Evolutionary conservation across 2,329 filamentous ascomycete species (phyloP).

Genomic region (Epichloe typhina): DNA sequence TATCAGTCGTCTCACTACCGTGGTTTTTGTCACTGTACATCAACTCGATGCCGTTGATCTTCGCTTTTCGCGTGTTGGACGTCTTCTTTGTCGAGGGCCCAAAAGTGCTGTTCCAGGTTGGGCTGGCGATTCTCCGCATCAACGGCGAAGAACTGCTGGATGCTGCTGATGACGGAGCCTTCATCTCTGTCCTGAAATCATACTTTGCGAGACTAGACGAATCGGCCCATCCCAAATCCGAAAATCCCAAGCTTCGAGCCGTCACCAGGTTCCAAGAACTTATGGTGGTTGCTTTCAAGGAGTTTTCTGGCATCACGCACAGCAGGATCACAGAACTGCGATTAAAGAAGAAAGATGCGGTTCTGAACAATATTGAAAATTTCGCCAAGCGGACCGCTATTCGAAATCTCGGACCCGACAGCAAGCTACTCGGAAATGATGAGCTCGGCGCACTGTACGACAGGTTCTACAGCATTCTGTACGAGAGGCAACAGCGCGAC

Average conservation of each 20-base stretch:
- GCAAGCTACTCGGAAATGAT: conserved; percentile 74
- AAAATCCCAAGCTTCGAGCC: conserved; percentile 85
- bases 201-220: conserved; percentile 92
- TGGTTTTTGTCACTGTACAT: conserved; percentile 98
- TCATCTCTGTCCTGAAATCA: conserved; percentile 88
- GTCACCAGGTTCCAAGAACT: conserved; percentile 95
- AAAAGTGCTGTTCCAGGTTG: conserved; percentile 94
- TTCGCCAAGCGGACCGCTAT: conserved; percentile 97
- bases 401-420: conserved; percentile 87
- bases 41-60: conserved; percentile 98
- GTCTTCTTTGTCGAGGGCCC: conserved; percentile 98
- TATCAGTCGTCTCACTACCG: conserved; percentile 90
- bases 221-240: conserved; percentile 87
- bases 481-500: conserved; percentile 78
- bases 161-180: conserved; percentile 85
- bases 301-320: conserved; percentile 92
- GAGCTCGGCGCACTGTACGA: conserved; percentile 89
- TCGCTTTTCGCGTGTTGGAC: conserved; percentile 90
- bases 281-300: conserved; percentile 98
- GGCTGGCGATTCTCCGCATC: conserved; percentile 88
- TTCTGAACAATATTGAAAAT: conserved; percentile 89
- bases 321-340: conserved; percentile 80
- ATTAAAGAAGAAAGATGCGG: conserved; percentile 83
- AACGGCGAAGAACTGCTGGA: conserved; percentile 94
- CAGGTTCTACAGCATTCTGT: conserved; percentile 81